phyloP scores from a whole-genome alignment of 1,284 basidiomycete species.

The Malassezia arunalokei region DNA sequence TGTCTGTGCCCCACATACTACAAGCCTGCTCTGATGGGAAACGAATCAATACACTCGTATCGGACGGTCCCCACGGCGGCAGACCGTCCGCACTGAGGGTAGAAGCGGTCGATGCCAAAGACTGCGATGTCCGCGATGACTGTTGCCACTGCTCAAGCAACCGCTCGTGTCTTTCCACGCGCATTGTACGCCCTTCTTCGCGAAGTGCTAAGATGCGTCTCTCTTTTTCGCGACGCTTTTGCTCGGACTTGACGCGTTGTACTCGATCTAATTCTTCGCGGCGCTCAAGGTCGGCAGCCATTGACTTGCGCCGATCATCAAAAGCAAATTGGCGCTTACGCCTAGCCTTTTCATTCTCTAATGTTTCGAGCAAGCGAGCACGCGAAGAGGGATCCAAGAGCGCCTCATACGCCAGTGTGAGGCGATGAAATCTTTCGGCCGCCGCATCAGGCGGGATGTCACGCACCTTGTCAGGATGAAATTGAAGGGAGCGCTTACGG shows the following conservation, averaged over 20 bases:
- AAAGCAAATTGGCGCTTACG: constrained; percentile 62
- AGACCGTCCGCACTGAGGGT: constrained; percentile 1
- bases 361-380: constrained; percentile 66
- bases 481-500: constrained; percentile 32
- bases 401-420: constrained; percentile 72
- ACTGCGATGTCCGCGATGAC: background rate
- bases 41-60: constrained; percentile 26
- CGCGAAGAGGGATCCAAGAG: constrained; percentile 70
- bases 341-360: constrained; percentile 60
- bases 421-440: constrained; percentile 73
- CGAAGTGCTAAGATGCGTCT: constrained; percentile 17
- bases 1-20: constrained; percentile 12
- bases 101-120: background rate
- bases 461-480: constrained; percentile 38
- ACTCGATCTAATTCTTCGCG: constrained; percentile 58
- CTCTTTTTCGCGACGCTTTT: background rate
- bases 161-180: constrained; percentile 16
- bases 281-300: constrained; percentile 72
- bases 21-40: constrained; percentile 26
- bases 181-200: constrained; percentile 20
- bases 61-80: constrained; percentile 23
- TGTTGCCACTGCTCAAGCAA: constrained; percentile 19
- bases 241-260: background rate
- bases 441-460: constrained; percentile 35
- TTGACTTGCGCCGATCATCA: constrained; percentile 63